These are phyloP conservation scores for Fusarium papillatum DNA, from an alignment of 2,329 filamentous ascomycete species.

Conservation along the genomic window DNA sequence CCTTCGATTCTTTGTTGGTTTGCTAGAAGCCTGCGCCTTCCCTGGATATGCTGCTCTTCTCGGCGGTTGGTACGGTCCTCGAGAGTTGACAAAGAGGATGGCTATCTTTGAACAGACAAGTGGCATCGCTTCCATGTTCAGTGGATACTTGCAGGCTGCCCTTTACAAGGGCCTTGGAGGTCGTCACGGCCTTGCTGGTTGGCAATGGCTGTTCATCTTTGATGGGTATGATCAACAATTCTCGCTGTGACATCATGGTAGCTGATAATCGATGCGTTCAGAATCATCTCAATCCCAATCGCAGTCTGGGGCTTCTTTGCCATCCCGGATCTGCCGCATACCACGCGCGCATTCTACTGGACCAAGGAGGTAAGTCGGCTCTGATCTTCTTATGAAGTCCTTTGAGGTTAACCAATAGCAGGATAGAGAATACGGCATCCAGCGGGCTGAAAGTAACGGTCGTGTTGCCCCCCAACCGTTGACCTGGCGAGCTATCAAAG, in stretches of 20 bases:
- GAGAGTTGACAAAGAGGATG: neutral
- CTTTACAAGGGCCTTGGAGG: neutral
- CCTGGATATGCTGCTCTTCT: neutral
- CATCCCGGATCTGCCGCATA: neutral
- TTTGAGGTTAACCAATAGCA: too few relatives aligned
- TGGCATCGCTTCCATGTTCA: neutral
- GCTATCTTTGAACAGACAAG: neutral
- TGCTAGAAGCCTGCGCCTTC: neutral
- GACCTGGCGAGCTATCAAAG: neutral
- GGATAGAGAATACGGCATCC: constrained; percentile 12
- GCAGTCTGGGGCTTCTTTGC: neutral
- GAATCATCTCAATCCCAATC: neutral
- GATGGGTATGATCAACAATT: neutral
- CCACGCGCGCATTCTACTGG: constrained; percentile 1
- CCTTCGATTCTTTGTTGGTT: neutral
- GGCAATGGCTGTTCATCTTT: constrained; percentile 1
- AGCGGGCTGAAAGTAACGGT: constrained; percentile 15
- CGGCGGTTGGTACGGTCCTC: neutral
- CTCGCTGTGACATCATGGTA: neutral
- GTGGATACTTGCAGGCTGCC: neutral
- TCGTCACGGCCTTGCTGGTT: neutral
- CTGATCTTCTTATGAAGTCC: too few relatives aligned
- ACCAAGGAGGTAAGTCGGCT: neutral
- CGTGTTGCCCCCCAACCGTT: constrained; percentile 20
- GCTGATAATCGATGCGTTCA: neutral